These are phyloP conservation scores for Fusarium abutilonis DNA, from an alignment of 2,329 filamentous ascomycete genomes.

Conservation along the genomic window DNA sequence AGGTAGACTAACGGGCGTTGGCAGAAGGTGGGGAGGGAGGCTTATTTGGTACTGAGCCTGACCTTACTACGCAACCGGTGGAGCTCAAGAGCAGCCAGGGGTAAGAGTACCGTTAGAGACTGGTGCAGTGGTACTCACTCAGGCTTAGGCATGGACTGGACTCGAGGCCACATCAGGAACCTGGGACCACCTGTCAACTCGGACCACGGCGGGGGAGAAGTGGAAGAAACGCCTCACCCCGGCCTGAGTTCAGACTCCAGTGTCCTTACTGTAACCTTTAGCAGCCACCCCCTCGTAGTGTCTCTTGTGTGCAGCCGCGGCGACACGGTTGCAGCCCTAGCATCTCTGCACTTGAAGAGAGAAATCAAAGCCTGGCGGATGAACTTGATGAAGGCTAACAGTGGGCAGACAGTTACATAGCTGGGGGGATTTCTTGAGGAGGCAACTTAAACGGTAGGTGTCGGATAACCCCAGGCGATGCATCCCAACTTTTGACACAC, in stretches of 20 bases:
- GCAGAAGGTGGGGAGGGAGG: conserved; percentile 41
- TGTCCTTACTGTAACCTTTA: conserved; percentile 21
- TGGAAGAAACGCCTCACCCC: conserved; percentile 41
- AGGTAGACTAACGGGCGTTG: conserved; percentile 36
- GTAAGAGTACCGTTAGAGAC: conserved; percentile 16
- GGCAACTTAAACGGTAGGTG: conserved; percentile 18
- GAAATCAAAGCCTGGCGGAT: conserved; percentile 24
- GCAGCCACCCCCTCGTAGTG: conserved; percentile 38
- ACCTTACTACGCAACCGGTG: conserved; percentile 45
- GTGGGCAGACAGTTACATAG: conserved; percentile 30
- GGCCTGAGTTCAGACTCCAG: conserved; percentile 25
- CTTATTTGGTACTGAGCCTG: conserved; percentile 43
- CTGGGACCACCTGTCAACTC: conserved; percentile 46
- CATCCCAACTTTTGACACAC: conserved; percentile 34
- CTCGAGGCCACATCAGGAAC: conserved; percentile 40
- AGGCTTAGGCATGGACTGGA: conserved; percentile 16
- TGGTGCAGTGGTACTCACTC: conserved; percentile 17
- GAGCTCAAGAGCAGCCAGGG: conserved; percentile 38
- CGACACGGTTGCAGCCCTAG: conserved; percentile 34
- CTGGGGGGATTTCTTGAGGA: conserved; percentile 20
- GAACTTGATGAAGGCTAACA: conserved; percentile 8
- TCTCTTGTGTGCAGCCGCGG: conserved; percentile 23
- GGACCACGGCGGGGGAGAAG: conserved; percentile 41
- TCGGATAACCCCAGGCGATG: conserved; percentile 22
- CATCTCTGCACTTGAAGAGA: conserved; percentile 15